Evolutionary conservation across 768 basidiomycete species (phyloP).

Genomic region (Tylopilus felleus): DNA sequence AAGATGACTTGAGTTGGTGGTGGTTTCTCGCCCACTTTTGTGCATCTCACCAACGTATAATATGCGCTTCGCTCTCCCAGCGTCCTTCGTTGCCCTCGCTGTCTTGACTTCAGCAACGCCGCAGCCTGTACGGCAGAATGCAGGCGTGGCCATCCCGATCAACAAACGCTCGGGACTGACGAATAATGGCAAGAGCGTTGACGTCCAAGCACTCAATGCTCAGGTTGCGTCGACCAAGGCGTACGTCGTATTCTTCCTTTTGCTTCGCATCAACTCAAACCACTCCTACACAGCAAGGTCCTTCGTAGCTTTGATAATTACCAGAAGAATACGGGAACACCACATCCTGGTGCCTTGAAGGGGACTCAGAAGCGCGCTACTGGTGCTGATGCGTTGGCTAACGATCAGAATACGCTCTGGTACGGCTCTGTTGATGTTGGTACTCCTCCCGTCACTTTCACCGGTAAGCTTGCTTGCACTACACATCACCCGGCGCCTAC

Average conservation of each 20-base stretch:
- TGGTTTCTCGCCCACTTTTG: too few relatives aligned
- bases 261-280: background rate
- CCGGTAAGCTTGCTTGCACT: background rate
- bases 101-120: conserved; percentile 5
- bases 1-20: too few relatives aligned
- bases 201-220: background rate
- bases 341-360: background rate
- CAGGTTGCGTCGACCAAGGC: conserved; percentile 2
- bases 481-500: background rate
- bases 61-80: conserved; percentile 1
- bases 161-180: conserved; percentile 1
- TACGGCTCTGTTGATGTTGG: conserved; percentile 12
- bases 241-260: background rate
- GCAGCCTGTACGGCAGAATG: background rate
- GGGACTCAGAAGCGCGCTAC: background rate
- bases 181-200: background rate
- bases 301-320: background rate
- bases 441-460: background rate
- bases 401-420: background rate
- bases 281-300: conserved; percentile 1
- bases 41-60: too few relatives aligned
- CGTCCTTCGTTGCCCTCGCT: background rate
- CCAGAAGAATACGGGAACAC: background rate
- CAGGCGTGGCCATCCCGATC: background rate
- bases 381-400: background rate